Evolutionary conservation across 805 yeast species (phyloP).

Genomic region (Candida ipomoeae): DNA sequence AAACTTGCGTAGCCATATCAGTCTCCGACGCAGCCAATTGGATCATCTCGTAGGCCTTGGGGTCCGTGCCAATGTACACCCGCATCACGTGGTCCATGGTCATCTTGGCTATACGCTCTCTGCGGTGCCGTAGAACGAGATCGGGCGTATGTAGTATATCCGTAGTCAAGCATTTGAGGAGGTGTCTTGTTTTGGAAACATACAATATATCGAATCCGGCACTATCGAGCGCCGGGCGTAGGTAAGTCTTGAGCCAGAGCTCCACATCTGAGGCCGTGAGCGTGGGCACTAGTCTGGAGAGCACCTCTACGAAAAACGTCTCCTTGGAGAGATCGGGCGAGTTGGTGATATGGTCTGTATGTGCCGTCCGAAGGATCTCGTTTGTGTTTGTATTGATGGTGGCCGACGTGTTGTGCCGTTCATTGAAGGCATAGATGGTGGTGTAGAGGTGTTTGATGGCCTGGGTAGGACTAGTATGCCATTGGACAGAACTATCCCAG

Average conservation of each 20-base stretch:
- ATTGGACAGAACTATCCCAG: conserved; percentile 13
- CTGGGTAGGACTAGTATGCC: conserved; percentile 9
- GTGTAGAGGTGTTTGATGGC: conserved; percentile 12
- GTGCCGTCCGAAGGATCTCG: conserved; percentile 34
- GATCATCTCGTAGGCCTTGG: conserved; percentile 16
- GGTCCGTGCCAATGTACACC: conserved; percentile 22
- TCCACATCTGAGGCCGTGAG: conserved; percentile 26
- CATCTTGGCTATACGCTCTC: conserved; percentile 20
- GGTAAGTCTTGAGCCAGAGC: conserved; percentile 48
- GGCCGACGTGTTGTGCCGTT: conserved; percentile 34
- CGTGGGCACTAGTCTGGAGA: conserved; percentile 31
- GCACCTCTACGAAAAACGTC: conserved; percentile 34
- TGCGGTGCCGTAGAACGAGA: conserved; percentile 13
- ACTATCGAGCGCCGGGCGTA: conserved; percentile 53
- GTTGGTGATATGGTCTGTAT: conserved; percentile 28
- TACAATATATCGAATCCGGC: conserved; percentile 47
- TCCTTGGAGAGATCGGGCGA: conserved; percentile 30
- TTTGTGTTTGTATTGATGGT: conserved; percentile 28
- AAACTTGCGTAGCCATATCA: conserved; percentile 27
- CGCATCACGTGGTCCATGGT: conserved; percentile 25
- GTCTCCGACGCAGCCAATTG: conserved; percentile 13
- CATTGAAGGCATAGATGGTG: conserved; percentile 15
- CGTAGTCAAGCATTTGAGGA: conserved; percentile 22
- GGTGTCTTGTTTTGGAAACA: conserved; percentile 28
- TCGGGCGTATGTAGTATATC: conserved; percentile 21